These are phyloP conservation scores for Trypanosoma conorhini DNA, from an alignment of 208 protist species.

Conservation along the genomic window DNA sequence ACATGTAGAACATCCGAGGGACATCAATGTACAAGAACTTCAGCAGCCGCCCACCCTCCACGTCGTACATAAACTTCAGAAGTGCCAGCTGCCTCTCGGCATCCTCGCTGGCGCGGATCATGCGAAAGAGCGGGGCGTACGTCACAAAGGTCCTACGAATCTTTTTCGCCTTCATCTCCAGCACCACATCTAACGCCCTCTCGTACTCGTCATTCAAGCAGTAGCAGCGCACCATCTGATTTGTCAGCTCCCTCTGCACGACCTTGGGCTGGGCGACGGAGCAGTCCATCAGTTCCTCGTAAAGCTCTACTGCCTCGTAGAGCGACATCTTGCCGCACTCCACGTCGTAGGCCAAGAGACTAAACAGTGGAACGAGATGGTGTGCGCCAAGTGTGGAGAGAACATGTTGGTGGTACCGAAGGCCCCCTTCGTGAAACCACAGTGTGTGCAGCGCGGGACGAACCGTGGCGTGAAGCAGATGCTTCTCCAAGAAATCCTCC, in stretches of 20 bases:
- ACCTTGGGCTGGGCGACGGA: slow-evolving; percentile 83
- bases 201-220: slow-evolving; percentile 78
- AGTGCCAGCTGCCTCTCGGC: slow-evolving; percentile 67
- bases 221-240: slow-evolving; percentile 89
- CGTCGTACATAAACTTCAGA: slow-evolving; percentile 70
- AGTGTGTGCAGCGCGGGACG: slow-evolving; percentile 84
- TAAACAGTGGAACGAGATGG: slow-evolving; percentile 91
- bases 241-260: slow-evolving; percentile 87
- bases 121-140: slow-evolving; percentile 89
- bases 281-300: slow-evolving; percentile 89
- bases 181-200: slow-evolving; percentile 72
- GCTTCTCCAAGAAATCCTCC: slow-evolving; percentile 83
- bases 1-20: slow-evolving; percentile 85
- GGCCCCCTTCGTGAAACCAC: slow-evolving; percentile 87
- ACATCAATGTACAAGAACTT: slow-evolving; percentile 91
- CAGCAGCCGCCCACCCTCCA: slow-evolving; percentile 68
- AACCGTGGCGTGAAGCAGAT: slow-evolving; percentile 70
- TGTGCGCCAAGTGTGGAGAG: slow-evolving; percentile 75
- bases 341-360: slow-evolving; percentile 85
- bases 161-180: slow-evolving; percentile 71
- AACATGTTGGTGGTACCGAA: slow-evolving; percentile 77
- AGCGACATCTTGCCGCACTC: slow-evolving; percentile 83
- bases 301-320: slow-evolving; percentile 76
- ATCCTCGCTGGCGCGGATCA: slow-evolving; percentile 65
- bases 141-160: slow-evolving; percentile 91